Conservation (phyloP, 176 grass and related monocot species). For the Triticum aestivum region DNA sequence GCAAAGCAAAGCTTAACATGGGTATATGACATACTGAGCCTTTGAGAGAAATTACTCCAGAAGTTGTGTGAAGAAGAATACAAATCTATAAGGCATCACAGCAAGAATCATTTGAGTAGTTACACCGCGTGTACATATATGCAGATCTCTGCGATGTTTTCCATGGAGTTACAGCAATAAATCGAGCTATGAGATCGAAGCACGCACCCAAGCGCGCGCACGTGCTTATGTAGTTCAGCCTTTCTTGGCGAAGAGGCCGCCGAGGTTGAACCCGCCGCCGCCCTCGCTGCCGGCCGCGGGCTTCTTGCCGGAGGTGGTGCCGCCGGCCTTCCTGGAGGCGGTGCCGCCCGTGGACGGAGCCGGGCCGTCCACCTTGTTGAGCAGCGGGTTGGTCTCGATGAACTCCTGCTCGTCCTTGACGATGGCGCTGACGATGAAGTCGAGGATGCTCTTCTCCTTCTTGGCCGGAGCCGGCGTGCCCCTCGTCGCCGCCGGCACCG, state of each 20-base stretch:
- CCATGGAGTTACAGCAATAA: slow-evolving; percentile 10
- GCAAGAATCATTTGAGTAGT: slow-evolving; percentile 22
- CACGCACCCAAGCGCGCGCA: neutral
- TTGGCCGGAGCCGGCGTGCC: slow-evolving; percentile 22
- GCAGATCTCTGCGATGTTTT: slow-evolving; percentile 13
- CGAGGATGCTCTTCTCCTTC: slow-evolving; percentile 53
- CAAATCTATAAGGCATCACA: slow-evolving; percentile 5
- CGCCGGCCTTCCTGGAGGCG: slow-evolving; percentile 4
- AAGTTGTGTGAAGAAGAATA: neutral
- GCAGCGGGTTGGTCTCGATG: slow-evolving; percentile 62
- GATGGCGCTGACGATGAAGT: slow-evolving; percentile 47
- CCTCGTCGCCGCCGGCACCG: slow-evolving; percentile 24
- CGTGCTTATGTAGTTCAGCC: neutral
- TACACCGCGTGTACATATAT: slow-evolving; percentile 19
- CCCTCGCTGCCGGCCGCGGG: neutral
- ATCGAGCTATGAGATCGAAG: neutral
- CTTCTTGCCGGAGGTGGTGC: slow-evolving; percentile 29
- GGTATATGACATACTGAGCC: no score
- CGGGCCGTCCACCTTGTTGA: slow-evolving; percentile 55
- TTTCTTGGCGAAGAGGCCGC: slow-evolving; percentile 64
- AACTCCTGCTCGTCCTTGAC: slow-evolving; percentile 63
- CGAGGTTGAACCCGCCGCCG: slow-evolving; percentile 45
- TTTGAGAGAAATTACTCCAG: neutral
- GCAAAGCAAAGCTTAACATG: neutral
- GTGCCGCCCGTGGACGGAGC: neutral